phyloP scores from a whole-genome alignment of 805 yeast genomes.

The Candida sithepensis region DNA sequence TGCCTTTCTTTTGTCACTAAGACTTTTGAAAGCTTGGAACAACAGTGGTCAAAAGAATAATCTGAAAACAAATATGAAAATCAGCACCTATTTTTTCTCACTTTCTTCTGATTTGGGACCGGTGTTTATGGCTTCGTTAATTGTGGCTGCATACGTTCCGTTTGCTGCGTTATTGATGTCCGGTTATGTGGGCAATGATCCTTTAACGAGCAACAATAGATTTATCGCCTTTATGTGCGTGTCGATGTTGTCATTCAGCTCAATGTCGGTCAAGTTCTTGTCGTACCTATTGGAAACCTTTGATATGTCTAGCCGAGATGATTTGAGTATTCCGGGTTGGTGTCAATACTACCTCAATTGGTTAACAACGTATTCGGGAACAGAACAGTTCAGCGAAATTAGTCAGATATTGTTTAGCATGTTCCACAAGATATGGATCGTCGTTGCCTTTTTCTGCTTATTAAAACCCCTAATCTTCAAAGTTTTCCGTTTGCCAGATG shows the following conservation, averaged over 20 bases:
- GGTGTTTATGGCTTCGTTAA: slow-evolving; percentile 11
- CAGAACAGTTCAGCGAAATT: slow-evolving; percentile 26
- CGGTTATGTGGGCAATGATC: not conserved
- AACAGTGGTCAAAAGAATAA: slow-evolving; percentile 83
- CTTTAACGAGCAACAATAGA: slow-evolving; percentile 3
- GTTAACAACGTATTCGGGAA: slow-evolving; percentile 30
- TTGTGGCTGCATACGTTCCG: slow-evolving; percentile 17
- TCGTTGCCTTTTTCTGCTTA: slow-evolving; percentile 8
- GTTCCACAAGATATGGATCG: slow-evolving; percentile 23
- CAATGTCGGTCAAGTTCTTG: slow-evolving; percentile 22
- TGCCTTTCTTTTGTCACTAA: slow-evolving; percentile 35
- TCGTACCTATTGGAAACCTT: slow-evolving; percentile 26
- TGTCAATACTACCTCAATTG: slow-evolving; percentile 21
- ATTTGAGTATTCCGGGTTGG: slow-evolving; percentile 21
- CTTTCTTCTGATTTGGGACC: slow-evolving; percentile 23
- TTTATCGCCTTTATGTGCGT: slow-evolving; percentile 40
- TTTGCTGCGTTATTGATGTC: slow-evolving; percentile 5
- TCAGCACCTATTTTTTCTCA: slow-evolving; percentile 40
- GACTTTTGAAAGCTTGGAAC: slow-evolving; percentile 79
- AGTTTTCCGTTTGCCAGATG: not conserved
- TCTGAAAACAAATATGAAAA: slow-evolving; percentile 42
- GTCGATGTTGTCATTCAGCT: slow-evolving; percentile 40
- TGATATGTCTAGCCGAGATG: slow-evolving; percentile 17
- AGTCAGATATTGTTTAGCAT: slow-evolving; percentile 19
- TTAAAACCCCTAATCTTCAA: slow-evolving; percentile 16